These are phyloP conservation scores for Phytopythium chamaehyphon DNA, from an alignment of 352 stramenopile species.

Conservation along the genomic window DNA sequence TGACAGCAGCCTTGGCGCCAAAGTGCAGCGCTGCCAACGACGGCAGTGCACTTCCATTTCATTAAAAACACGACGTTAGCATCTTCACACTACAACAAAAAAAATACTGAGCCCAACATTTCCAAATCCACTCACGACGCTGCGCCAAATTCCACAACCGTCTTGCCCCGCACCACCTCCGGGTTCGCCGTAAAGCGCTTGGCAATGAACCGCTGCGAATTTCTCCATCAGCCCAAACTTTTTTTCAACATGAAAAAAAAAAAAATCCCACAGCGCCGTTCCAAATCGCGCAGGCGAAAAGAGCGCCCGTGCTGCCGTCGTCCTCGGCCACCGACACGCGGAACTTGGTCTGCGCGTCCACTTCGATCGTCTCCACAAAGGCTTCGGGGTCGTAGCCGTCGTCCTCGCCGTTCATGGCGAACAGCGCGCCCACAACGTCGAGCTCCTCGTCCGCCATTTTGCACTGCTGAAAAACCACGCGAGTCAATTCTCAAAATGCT, in stretches of 20 bases:
- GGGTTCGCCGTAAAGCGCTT: conserved; percentile 38
- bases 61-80: too few relatives aligned
- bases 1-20: conserved; percentile 28
- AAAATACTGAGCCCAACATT: too few relatives aligned
- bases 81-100: too few relatives aligned
- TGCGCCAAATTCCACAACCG: conserved; percentile 43
- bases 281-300: conserved; percentile 48
- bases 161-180: conserved; percentile 19
- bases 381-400: conserved; percentile 35
- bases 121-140: conserved; percentile 29
- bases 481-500: too few relatives aligned
- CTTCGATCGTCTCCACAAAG: conserved; percentile 28
- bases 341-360: conserved; percentile 17
- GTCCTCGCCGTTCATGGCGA: conserved; percentile 36
- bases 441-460: conserved; percentile 11
- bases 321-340: conserved; percentile 42
- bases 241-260: background rate
- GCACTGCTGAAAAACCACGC: too few relatives aligned
- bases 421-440: conserved; percentile 33
- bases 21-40: conserved; percentile 45
- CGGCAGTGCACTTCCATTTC: conserved; percentile 27
- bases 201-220: conserved; percentile 29
- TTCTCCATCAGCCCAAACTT: background rate
- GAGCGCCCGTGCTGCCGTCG: conserved; percentile 40
- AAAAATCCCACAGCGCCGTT: conserved; percentile 30